A percentile compares a stretch with the other conserved stretches of the same genome.
These are phyloP conservation scores for Clitopilus passeckerianus DNA, from an alignment of 768 basidiomycete species.

Conservation along the genomic window DNA sequence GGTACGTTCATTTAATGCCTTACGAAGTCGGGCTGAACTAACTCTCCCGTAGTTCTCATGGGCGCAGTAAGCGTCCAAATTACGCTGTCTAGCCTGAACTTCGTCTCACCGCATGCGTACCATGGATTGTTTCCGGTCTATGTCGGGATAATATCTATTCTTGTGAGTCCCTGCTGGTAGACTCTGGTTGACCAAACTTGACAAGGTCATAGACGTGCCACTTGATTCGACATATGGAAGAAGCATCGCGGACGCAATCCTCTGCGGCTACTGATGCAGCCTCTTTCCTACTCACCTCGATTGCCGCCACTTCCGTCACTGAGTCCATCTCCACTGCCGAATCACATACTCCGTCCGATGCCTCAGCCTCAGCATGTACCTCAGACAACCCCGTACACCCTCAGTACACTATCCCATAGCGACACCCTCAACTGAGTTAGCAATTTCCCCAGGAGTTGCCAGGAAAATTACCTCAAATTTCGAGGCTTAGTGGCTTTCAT, in stretches of 20 bases:
- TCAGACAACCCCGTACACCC: too few relatives aligned
- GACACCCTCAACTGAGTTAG: too few relatives aligned
- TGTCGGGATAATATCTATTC: neutral
- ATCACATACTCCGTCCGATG: too few relatives aligned
- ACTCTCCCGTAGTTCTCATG: neutral
- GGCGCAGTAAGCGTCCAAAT: neutral
- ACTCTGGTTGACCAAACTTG: neutral
- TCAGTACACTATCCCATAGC: too few relatives aligned
- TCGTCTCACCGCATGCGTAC: neutral
- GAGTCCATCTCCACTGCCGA: too few relatives aligned
- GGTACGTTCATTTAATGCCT: neutral
- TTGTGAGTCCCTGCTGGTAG: neutral
- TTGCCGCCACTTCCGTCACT: neutral
- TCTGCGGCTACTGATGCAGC: neutral
- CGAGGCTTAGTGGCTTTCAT: too few relatives aligned
- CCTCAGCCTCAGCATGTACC: too few relatives aligned
- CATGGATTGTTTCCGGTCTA: neutral
- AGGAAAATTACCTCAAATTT: too few relatives aligned
- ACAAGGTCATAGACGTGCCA: neutral
- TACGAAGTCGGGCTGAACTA: neutral
- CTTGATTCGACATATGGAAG: neutral
- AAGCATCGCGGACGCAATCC: neutral
- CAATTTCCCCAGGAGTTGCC: too few relatives aligned
- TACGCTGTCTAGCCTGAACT: neutral
- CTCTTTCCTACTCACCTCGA: neutral